Evolutionary conservation across 441 rosid genomes (phyloP), one percentile per base, ranked within the genome.

Genomic region (Arabidopsis hybrid): DNA sequence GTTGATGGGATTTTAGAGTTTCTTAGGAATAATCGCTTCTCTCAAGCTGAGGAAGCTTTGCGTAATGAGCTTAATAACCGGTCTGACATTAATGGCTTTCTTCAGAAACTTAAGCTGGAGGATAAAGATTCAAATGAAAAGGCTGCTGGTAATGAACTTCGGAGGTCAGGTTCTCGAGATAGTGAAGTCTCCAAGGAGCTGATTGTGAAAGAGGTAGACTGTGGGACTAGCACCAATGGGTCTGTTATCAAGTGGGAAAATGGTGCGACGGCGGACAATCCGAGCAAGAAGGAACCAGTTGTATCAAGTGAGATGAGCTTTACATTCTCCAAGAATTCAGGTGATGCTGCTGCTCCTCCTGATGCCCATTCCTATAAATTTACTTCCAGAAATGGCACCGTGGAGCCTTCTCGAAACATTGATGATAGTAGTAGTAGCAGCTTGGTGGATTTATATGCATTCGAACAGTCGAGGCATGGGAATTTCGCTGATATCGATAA

Each of bases 171-270:
- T 21, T 21, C 26, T 21, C 26, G 26, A 21, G 26, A 21, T 21
- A 21, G 26, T 21, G 26, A 21, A 21, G 26, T 84, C 76, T 88
- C 93, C 9, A 85, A 85, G 69, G 99, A 95, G 83, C 92, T 95
- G 49, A 82, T 95, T 78, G 93, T 95, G 70, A 93, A 93, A 81
- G 98, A 95, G 73, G 82, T 95, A 36, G 98, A 91, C 78, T 91
- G 84, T 74, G 92, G 91, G 63, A 82, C 85, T 60, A 81, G 72
- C 55, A 85, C 86, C 56, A 89, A 88, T 73, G 91, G 87, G 17
- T 83, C 87, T 75, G 95, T 89, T 34, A 80, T 77, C 83, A 86
- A 81, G 80, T 85, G 89, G 87, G 86, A 78, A 69, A 87, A 79
- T 64, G 79, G 84, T 74, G 71, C 67, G 51, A 74, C 83, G 60